These are phyloP conservation scores for Thinopyrum elongatum DNA, from an alignment of 176 grass and related monocot genomes.

Conservation along the genomic window DNA sequence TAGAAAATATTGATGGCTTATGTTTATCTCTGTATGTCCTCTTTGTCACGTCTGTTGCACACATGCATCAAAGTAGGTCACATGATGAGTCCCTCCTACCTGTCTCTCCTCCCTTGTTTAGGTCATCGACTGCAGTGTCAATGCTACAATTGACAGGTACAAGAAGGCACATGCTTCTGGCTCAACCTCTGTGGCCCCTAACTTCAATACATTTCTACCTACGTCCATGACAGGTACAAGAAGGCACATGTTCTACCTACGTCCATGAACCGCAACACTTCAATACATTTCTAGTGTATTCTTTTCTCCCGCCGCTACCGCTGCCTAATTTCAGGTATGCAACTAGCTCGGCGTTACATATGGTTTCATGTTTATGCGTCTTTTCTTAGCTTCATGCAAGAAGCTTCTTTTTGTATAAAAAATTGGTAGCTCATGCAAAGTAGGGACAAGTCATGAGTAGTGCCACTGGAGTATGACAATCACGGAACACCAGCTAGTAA, in stretches of 20 bases:
- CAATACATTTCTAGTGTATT: background rate
- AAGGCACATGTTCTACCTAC: background rate
- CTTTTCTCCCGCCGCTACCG: background rate
- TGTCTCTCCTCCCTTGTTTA: conserved; percentile 18
- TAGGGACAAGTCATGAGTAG: background rate
- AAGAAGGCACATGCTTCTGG: conserved; percentile 60
- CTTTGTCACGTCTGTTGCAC: background rate
- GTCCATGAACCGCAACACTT: background rate
- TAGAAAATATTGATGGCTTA: too few species aligned
- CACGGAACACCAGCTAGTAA: background rate
- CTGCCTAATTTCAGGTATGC: background rate
- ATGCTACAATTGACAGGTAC: conserved; percentile 67
- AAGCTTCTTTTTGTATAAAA: background rate
- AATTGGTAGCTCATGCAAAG: background rate
- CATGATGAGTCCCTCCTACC: background rate
- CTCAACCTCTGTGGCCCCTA: conserved; percentile 51
- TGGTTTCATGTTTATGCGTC: background rate
- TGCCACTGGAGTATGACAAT: background rate
- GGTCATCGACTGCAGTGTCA: conserved; percentile 39
- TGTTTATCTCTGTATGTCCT: background rate
- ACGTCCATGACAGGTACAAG: too few species aligned
- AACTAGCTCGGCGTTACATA: background rate
- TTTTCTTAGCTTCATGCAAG: background rate
- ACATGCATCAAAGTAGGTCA: background rate
- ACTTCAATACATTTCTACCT: too few species aligned